Evolutionary conservation across 2,329 filamentous ascomycete genomes (phyloP).

Genomic region (Venturia oleaginea): DNA sequence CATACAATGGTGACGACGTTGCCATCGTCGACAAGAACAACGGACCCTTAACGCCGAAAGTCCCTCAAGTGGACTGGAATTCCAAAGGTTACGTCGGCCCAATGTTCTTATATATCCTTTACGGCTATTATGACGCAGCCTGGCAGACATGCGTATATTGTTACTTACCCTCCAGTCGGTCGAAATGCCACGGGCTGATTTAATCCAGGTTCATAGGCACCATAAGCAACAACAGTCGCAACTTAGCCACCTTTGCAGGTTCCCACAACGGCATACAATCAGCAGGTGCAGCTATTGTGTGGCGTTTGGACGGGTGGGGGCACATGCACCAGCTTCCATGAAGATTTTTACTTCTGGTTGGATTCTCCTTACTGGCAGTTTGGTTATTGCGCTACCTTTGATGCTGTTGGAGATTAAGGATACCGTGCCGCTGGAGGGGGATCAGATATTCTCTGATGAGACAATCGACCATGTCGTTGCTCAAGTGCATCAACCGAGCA

Average conservation of each 20-base stretch:
- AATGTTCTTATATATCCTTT: constrained; percentile 86
- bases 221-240: constrained; percentile 84
- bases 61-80: constrained; percentile 45
- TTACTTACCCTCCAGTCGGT: constrained; percentile 33
- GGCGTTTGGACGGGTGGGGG: constrained; percentile 52
- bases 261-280: constrained; percentile 89
- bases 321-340: constrained; percentile 48
- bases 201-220: constrained; percentile 72
- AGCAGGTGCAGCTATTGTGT: constrained; percentile 70
- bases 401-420: constrained; percentile 74
- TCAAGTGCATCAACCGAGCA: constrained; percentile 14
- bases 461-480: constrained; percentile 59
- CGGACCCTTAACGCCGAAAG: neutral
- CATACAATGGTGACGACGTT: constrained; percentile 38
- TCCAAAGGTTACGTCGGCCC: constrained; percentile 61
- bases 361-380: constrained; percentile 63
- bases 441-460: constrained; percentile 78
- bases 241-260: constrained; percentile 82
- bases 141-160: constrained; percentile 92
- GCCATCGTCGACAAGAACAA: constrained; percentile 25
- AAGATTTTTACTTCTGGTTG: constrained; percentile 66
- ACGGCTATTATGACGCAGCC: constrained; percentile 78
- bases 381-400: constrained; percentile 69
- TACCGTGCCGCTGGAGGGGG: constrained; percentile 69
- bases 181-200: constrained; percentile 9